Evolutionary conservation across 164 flowering plant species (phyloP), one percentile per base, ranked within the genome.

Genomic region (Warburgia ugandensis): DNA sequence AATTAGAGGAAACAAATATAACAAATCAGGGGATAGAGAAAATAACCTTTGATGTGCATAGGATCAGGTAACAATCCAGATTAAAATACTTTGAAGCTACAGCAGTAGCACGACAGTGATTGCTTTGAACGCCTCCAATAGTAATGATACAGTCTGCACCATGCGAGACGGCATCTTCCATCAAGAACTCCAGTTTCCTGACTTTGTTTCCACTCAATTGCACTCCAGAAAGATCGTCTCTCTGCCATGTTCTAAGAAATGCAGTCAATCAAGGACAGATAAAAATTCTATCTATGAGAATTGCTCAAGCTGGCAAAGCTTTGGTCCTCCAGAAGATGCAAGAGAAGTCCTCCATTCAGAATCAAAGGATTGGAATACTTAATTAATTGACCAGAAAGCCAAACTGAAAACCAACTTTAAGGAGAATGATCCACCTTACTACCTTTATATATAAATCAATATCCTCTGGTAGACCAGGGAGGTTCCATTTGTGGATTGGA

Each of bases 181-280:
- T 51, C 80, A 92, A 73, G 71, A 88, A 92, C 61, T 92, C 99
- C 67, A 92, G 68, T 60, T 92, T 92, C 64, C 99, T 70, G 33
- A 86, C 96, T 71, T 88, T 92, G 68, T 92, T 92, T 16, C 99
- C 99, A 65, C 96, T 88, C 77, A 92, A 58, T 64, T 92, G 96
- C 95, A 88, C 82, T 51, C 99, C 99, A 4, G 96, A 70, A 40
- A 88, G 79, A 49, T 92, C 99, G 64, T 92, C 99, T n/a, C 99
- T 84, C 98, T 91, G 57, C n/a, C n/a, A n/a, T n/a, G n/a, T n/a
- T n/a, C n/a, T n/a, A n/a, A n/a, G n/a, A n/a, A n/a, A n/a, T n/a
- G n/a, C n/a, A n/a, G n/a, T n/a, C n/a, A n/a, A n/a, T n/a, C n/a
- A n/a, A n/a, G n/a, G n/a, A n/a, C n/a, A n/a, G n/a, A n/a, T 35